Percentiles rank a stretch among this genome's conserved stretches.
phyloP scores from a whole-genome alignment of 306 rosid genomes.

The Oxytropis ochrocephala region DNA sequence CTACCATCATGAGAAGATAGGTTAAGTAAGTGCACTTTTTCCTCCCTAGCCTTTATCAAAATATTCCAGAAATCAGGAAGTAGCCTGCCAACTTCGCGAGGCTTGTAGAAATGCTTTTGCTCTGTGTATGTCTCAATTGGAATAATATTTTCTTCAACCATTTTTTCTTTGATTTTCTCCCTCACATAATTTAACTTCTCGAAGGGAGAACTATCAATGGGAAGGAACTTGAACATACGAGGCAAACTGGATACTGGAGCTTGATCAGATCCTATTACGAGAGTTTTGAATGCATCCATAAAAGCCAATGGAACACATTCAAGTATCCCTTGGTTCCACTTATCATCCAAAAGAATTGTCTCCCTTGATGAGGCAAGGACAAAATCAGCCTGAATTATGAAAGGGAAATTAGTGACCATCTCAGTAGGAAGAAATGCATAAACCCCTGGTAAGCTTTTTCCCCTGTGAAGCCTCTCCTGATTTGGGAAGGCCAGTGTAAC shows the following conservation, averaged over 20 bases:
- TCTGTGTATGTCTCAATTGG: constrained; percentile 47
- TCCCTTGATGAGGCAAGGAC: not conserved
- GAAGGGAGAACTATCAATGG: constrained; percentile 31
- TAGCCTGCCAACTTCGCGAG: constrained; percentile 52
- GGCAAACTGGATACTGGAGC: constrained; percentile 40
- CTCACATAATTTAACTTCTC: constrained; percentile 39
- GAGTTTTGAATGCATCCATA: constrained; percentile 40
- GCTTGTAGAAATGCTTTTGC: constrained; percentile 60
- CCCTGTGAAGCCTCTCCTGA: not conserved
- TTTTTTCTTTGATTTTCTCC: constrained; percentile 34
- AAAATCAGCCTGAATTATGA: not conserved
- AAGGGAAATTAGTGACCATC: not conserved
- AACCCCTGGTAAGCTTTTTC: not conserved
- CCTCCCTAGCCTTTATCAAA: constrained; percentile 29
- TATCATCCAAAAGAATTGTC: not conserved
- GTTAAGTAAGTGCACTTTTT: constrained; percentile 34
- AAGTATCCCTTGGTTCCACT: not conserved
- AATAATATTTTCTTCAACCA: constrained; percentile 40
- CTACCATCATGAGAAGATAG: constrained; percentile 49
- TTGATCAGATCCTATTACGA: constrained; percentile 20
- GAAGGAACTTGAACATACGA: constrained; percentile 40
- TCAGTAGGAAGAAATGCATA: constrained; percentile 4
- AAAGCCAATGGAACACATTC: constrained; percentile 32
- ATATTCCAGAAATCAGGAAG: constrained; percentile 54
- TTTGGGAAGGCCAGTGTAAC: constrained; percentile 52